A percentile compares a stretch with the other conserved stretches of the same genome.
These are phyloP conservation scores for Daldinia concentrica DNA, from an alignment of 495 filamentous ascomycete genomes.

Conservation along the genomic window DNA sequence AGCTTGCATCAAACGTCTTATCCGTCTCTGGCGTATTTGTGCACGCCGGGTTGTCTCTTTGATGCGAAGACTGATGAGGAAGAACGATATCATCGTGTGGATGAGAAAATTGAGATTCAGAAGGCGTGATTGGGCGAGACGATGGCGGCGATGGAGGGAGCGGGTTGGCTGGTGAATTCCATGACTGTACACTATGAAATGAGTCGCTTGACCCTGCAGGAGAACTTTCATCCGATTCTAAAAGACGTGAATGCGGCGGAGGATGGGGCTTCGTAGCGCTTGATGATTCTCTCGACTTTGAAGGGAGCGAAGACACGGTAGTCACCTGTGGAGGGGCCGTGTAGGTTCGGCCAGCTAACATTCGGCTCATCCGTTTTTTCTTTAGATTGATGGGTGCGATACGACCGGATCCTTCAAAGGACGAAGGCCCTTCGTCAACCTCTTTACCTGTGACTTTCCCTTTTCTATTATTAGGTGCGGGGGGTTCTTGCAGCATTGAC, in stretches of 20 bases:
- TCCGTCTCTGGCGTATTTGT: constrained; percentile 54
- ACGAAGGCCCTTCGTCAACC: constrained; percentile 25
- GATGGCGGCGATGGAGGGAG: constrained; percentile 60
- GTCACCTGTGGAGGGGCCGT: constrained; percentile 50
- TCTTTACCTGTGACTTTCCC: constrained; percentile 5
- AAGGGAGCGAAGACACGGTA: constrained; percentile 47
- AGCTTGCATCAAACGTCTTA: constrained; percentile 22
- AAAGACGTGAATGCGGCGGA: constrained; percentile 23
- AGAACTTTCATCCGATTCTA: constrained; percentile 39
- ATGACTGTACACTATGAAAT: constrained; percentile 68
- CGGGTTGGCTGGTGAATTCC: constrained; percentile 59
- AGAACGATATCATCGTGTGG: constrained; percentile 48
- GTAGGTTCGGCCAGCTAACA: constrained; percentile 47
- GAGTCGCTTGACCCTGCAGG: constrained; percentile 50
- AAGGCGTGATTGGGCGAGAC: constrained; percentile 53
- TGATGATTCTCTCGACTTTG: constrained; percentile 28
- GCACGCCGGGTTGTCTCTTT: constrained; percentile 53
- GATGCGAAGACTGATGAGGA: constrained; percentile 37
- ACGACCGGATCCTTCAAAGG: constrained; percentile 40
- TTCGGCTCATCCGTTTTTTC: constrained; percentile 41
- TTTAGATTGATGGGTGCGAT: constrained; percentile 35
- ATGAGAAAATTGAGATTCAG: constrained; percentile 43
- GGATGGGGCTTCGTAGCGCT: constrained; percentile 7
- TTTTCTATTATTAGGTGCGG: constrained; percentile 5
- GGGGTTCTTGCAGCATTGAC: background rate